Percentiles rank a stretch among this genome's conserved stretches.
These are phyloP conservation scores for Linanthus parryae DNA, from an alignment of 148 eudicot species.

Conservation along the genomic window DNA sequence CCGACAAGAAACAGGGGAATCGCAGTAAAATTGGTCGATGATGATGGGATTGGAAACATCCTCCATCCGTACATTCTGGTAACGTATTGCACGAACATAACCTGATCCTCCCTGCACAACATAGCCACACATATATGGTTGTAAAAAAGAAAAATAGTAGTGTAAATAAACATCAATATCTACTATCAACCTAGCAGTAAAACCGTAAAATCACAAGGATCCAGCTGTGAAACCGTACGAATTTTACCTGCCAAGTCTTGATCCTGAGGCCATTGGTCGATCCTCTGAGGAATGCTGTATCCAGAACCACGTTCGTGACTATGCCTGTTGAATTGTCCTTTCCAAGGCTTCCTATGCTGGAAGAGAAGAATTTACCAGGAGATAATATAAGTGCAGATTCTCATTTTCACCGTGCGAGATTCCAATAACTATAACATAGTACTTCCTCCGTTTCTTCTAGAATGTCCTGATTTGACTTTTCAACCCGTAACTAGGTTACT, in stretches of 20 bases:
- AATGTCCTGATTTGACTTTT: too few species aligned
- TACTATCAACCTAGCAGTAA: too few species aligned
- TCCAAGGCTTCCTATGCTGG: conserved; percentile 89
- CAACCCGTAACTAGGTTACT: too few species aligned
- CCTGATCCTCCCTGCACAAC: conserved; percentile 79
- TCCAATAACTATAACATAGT: too few species aligned
- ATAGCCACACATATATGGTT: too few species aligned
- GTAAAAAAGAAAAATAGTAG: too few species aligned
- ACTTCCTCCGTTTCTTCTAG: too few species aligned
- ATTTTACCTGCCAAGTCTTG: conserved; percentile 78
- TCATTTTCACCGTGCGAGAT: too few species aligned
- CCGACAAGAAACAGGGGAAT: conserved; percentile 61
- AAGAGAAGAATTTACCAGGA: conserved; percentile 1
- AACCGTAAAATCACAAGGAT: too few species aligned
- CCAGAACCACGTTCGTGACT: conserved; percentile 55
- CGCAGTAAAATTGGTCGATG: conserved; percentile 87
- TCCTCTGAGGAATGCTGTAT: conserved; percentile 48
- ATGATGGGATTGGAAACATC: conserved; percentile 81
- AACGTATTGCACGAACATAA: conserved; percentile 54
- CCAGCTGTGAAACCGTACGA: too few species aligned
- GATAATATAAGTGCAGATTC: too few species aligned
- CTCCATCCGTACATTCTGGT: conserved; percentile 73
- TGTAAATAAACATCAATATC: too few species aligned
- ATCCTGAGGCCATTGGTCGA: conserved; percentile 71
- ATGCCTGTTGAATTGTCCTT: conserved; percentile 62